A percentile compares a stretch with the other conserved stretches of the same genome.
phyloP scores from a whole-genome alignment of 2,329 filamentous ascomycete genomes.

The Grosmannia huntii region DNA sequence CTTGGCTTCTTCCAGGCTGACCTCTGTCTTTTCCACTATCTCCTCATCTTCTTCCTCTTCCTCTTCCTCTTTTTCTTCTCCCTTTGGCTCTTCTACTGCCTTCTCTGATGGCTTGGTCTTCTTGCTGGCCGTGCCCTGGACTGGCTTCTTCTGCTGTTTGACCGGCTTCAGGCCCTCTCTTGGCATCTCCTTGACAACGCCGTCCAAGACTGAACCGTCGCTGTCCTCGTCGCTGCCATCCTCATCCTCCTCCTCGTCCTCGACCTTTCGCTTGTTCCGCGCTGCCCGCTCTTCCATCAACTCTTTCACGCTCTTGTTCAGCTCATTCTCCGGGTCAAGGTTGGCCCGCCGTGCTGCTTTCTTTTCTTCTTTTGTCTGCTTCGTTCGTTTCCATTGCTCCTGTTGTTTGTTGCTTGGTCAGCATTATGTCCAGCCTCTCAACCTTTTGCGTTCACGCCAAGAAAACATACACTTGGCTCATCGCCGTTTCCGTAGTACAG shows the following conservation, averaged over 20 bases:
- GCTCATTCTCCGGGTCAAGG: slow-evolving; percentile 74
- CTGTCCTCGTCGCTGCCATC: slow-evolving; percentile 16
- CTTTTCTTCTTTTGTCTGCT: slow-evolving; percentile 88
- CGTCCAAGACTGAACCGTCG: slow-evolving; percentile 35
- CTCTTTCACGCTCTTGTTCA: slow-evolving; percentile 76
- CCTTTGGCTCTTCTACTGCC: slow-evolving; percentile 5
- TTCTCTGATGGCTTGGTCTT: slow-evolving; percentile 31
- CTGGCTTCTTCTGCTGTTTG: slow-evolving; percentile 21
- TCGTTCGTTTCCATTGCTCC: slow-evolving; percentile 92
- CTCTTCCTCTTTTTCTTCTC: slow-evolving; percentile 11
- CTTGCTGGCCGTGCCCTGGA: slow-evolving; percentile 36
- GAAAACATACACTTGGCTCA: slow-evolving; percentile 61
- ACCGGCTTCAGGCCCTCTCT: slow-evolving; percentile 48
- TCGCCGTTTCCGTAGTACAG: slow-evolving; percentile 80
- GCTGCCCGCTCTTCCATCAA: slow-evolving; percentile 67
- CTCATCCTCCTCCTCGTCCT: slow-evolving; percentile 21
- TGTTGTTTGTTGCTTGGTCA: slow-evolving; percentile 21
- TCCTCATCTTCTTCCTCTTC: slow-evolving; percentile 12
- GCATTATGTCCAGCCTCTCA: background rate
- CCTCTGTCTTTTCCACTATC: slow-evolving; percentile 14
- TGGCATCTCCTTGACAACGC: slow-evolving; percentile 47
- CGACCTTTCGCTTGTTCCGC: slow-evolving; percentile 67
- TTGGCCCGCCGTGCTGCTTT: slow-evolving; percentile 47
- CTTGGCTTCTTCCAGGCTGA: slow-evolving; percentile 11
- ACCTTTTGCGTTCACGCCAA: background rate